phyloP scores from a whole-genome alignment of 306 rosid genomes.

The Citrullus mucosospermus region DNA sequence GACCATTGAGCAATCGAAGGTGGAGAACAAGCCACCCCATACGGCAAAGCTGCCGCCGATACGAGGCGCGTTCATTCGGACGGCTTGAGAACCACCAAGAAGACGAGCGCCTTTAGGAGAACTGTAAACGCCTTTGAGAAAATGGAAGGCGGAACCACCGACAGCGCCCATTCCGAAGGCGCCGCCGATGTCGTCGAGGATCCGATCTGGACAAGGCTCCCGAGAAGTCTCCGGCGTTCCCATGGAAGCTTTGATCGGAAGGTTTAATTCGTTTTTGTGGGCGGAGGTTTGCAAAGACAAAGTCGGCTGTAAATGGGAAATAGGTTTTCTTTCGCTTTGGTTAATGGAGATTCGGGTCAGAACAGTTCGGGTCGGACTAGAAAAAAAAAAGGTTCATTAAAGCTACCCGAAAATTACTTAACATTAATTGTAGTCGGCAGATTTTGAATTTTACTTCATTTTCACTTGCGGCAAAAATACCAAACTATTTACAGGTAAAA shows the following conservation, averaged over 20 bases:
- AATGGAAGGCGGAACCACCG: slow-evolving; percentile 81
- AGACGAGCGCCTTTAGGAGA: slow-evolving; percentile 62
- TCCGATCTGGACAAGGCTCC: slow-evolving; percentile 83
- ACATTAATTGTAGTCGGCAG: background rate
- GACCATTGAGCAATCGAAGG: slow-evolving; percentile 75
- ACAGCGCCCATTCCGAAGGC: slow-evolving; percentile 94
- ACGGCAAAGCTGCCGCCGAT: slow-evolving; percentile 78
- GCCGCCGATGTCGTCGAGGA: slow-evolving; percentile 76
- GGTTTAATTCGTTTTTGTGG: background rate
- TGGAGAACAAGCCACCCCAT: slow-evolving; percentile 83
- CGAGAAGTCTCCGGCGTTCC: slow-evolving; percentile 79
- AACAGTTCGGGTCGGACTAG: background rate
- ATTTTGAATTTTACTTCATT: too few relatives aligned
- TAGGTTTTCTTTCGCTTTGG: background rate
- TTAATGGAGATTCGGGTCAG: background rate
- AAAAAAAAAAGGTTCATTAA: background rate
- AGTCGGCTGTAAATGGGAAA: background rate
- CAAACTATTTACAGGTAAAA: too few relatives aligned
- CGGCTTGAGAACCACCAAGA: slow-evolving; percentile 60
- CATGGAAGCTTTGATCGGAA: slow-evolving; percentile 23
- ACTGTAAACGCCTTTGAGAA: slow-evolving; percentile 63
- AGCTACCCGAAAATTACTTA: background rate
- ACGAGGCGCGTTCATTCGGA: slow-evolving; percentile 78
- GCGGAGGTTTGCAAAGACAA: background rate
- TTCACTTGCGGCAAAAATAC: too few relatives aligned